Percentiles rank a stretch among this genome's conserved stretches.
Evolutionary conservation across 805 yeast genomes (phyloP).

Genomic region (Kazachstania kunashirensis): DNA sequence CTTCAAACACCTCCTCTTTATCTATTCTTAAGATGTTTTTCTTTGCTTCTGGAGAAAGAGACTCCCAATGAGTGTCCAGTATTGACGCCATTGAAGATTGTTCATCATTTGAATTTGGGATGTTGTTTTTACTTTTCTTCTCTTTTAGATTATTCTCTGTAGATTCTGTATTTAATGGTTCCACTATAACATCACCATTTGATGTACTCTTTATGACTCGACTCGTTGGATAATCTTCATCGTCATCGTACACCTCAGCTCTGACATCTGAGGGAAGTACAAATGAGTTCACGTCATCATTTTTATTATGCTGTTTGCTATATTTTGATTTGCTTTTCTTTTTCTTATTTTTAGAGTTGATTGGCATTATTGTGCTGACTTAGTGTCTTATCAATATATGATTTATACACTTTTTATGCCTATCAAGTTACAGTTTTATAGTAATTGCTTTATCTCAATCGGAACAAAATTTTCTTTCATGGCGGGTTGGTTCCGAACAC

Average conservation of each 20-base stretch:
- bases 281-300: background rate
- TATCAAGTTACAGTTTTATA: too few relatives aligned
- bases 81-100: conserved; percentile 18
- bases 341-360: conserved; percentile 21
- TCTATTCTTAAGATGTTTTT: conserved; percentile 54
- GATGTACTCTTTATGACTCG: conserved; percentile 60
- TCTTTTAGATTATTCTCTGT: conserved; percentile 6
- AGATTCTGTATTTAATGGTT: conserved; percentile 27
- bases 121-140: conserved; percentile 2
- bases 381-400: too few relatives aligned
- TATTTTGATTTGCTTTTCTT: conserved; percentile 17
- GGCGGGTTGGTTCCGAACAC: too few relatives aligned
- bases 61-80: conserved; percentile 47
- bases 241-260: conserved; percentile 45
- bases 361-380: conserved; percentile 15
- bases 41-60: conserved; percentile 51
- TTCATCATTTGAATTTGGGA: background rate
- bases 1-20: conserved; percentile 55
- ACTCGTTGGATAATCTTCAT: conserved; percentile 61
- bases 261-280: conserved; percentile 15
- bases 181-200: conserved; percentile 71
- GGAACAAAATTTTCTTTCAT: too few relatives aligned
- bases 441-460: too few relatives aligned
- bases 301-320: background rate
- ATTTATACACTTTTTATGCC: too few relatives aligned